These are phyloP conservation scores for Diaporthe caulivora DNA, from an alignment of 2,329 filamentous ascomycete species.

Conservation along the genomic window DNA sequence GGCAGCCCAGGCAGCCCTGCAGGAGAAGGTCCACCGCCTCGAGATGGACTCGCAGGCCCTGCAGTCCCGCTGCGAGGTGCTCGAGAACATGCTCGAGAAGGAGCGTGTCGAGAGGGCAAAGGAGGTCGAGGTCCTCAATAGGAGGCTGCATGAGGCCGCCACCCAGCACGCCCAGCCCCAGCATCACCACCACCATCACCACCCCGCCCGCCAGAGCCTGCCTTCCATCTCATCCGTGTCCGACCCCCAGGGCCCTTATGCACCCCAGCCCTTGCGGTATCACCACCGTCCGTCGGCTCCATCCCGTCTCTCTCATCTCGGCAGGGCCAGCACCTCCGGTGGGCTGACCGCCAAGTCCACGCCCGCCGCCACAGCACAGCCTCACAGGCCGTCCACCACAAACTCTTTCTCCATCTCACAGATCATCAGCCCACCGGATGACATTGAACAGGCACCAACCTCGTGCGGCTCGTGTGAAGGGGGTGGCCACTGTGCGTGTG, in stretches of 20 bases:
- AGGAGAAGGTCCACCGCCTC: constrained; percentile 68
- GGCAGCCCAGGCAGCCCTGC: constrained; percentile 68
- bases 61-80: constrained; percentile 69
- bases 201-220: constrained; percentile 38
- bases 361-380: constrained; percentile 38
- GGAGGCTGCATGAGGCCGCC: constrained; percentile 36
- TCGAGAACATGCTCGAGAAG: constrained; percentile 74
- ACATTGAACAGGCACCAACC: constrained; percentile 52
- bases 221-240: constrained; percentile 37
- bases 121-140: constrained; percentile 37
- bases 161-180: constrained; percentile 14
- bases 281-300: constrained; percentile 39
- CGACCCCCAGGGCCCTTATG: constrained; percentile 30
- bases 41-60: constrained; percentile 77
- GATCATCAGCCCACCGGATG: constrained; percentile 67
- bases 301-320: constrained; percentile 32
- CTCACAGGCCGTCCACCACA: constrained; percentile 45
- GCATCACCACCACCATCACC: constrained; percentile 31
- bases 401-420: constrained; percentile 66
- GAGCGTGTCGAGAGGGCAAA: constrained; percentile 62
- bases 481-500: constrained; percentile 68
- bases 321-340: constrained; percentile 38
- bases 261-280: constrained; percentile 37
- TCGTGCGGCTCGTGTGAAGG: constrained; percentile 70
- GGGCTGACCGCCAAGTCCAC: constrained; percentile 32